Percentiles rank a stretch among this genome's conserved stretches.
phyloP scores from a whole-genome alignment of 2,329 filamentous ascomycete species.

The Venturia oleaginea region DNA sequence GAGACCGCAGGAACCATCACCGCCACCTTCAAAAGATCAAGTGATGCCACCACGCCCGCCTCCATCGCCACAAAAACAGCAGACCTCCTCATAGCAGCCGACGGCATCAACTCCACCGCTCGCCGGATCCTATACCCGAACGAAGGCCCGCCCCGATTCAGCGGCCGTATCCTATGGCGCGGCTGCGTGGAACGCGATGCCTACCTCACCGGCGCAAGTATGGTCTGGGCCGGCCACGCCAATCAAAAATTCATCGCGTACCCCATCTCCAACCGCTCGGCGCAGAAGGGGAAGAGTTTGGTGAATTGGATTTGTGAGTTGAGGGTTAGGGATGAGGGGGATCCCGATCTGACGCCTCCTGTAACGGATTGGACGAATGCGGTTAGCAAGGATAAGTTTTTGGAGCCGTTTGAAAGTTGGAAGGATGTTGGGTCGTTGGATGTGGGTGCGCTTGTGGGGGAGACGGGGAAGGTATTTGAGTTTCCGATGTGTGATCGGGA shows the following conservation, averaged over 20 bases:
- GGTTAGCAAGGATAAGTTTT: constrained; percentile 34
- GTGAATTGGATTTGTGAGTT: constrained; percentile 42
- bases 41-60: constrained; percentile 20
- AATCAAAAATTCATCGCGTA: constrained; percentile 42
- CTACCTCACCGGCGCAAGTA: constrained; percentile 35
- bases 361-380: constrained; percentile 36
- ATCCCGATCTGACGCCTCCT: constrained; percentile 35
- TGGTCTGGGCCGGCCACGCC: constrained; percentile 40
- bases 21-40: constrained; percentile 27
- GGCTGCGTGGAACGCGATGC: constrained; percentile 33
- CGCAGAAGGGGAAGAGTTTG: constrained; percentile 29
- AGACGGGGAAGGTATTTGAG: constrained; percentile 35
- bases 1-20: constrained; percentile 25
- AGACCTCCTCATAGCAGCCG: constrained; percentile 33
- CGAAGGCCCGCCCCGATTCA: constrained; percentile 37
- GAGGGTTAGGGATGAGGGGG: constrained; percentile 32
- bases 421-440: constrained; percentile 32
- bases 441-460: constrained; percentile 34
- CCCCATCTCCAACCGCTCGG: constrained; percentile 32
- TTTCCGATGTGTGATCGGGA: constrained; percentile 41
- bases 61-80: constrained; percentile 24
- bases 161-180: constrained; percentile 38
- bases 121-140: constrained; percentile 33
- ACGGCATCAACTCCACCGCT: constrained; percentile 38
- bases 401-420: constrained; percentile 32